Conservation (phyloP, 441 rosid species). For the Brassica balearica region DNA sequence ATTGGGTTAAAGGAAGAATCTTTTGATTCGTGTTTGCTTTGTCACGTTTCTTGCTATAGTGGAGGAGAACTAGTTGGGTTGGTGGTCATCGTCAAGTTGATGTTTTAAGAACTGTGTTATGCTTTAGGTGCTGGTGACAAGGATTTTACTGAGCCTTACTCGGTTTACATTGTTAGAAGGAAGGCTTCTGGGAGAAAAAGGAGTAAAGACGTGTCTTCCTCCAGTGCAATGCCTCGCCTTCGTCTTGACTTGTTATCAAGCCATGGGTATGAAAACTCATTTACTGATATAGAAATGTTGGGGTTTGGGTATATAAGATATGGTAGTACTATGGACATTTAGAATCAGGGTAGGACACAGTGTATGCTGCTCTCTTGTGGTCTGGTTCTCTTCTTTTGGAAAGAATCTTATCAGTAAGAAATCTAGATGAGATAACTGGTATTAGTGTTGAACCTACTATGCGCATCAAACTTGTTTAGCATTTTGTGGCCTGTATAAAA, state of each 20-base stretch:
- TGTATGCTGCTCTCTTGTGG: too few relatives aligned
- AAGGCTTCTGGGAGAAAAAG: constrained; percentile 40
- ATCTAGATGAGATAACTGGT: constrained; percentile 14
- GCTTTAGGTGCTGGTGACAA: constrained; percentile 37
- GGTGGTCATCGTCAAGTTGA: not conserved
- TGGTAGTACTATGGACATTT: too few relatives aligned
- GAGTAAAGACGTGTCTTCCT: constrained; percentile 44
- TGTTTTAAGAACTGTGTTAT: constrained; percentile 22
- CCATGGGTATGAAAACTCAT: constrained; percentile 40
- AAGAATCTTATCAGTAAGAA: not conserved
- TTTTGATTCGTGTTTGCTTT: constrained; percentile 12
- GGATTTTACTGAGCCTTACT: constrained; percentile 42
- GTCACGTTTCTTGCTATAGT: not conserved
- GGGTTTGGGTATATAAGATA: too few relatives aligned
- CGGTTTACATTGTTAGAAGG: constrained; percentile 48
- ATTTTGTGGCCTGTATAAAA: constrained; percentile 1
- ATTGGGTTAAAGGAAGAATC: not conserved
- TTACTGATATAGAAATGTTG: too few relatives aligned
- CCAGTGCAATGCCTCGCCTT: constrained; percentile 33
- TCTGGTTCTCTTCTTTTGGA: not conserved
- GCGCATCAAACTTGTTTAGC: constrained; percentile 7
- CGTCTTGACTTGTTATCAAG: constrained; percentile 33
- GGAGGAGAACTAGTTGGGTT: not conserved
- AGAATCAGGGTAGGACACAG: too few relatives aligned
- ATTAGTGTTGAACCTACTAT: too few relatives aligned